Conservation (phyloP, 1,284 basidiomycete genomes). For the Pholiota adiposa region DNA sequence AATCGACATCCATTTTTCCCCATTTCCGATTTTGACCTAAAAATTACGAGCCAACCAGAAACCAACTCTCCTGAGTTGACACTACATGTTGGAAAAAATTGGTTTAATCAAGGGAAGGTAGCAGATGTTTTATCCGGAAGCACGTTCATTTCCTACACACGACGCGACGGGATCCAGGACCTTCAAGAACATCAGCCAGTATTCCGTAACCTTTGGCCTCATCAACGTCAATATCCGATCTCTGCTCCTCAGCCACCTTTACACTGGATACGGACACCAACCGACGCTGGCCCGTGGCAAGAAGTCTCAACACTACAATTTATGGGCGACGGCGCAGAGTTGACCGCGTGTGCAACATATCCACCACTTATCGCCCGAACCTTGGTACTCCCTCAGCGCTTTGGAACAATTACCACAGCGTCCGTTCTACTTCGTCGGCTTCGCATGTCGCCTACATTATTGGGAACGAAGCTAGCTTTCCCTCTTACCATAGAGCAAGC, state of each 20-base stretch:
- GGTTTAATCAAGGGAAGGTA: slow-evolving; percentile 5
- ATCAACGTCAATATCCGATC: neutral
- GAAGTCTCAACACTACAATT: neutral
- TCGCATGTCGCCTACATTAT: neutral
- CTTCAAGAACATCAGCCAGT: neutral
- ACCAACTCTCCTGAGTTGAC: neutral
- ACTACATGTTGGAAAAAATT: neutral
- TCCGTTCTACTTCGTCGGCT: slow-evolving; percentile 1
- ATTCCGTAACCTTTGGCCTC: neutral
- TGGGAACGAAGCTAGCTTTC: neutral
- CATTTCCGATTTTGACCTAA: neutral
- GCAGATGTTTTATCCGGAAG: neutral
- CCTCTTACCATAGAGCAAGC: slow-evolving; percentile 2
- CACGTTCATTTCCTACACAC: neutral
- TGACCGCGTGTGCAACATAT: slow-evolving; percentile 1
- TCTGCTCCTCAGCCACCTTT: neutral
- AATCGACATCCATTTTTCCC: slow-evolving; percentile 9
- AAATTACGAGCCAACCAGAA: neutral
- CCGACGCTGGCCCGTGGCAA: neutral
- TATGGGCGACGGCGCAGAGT: slow-evolving; percentile 5
- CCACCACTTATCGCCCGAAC: slow-evolving; percentile 5
- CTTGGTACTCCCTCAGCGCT: neutral
- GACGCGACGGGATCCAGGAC: neutral
- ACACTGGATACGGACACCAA: neutral
- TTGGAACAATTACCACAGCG: neutral